Evolutionary conservation across 768 basidiomycete genomes (phyloP).

Genomic region (Mycena floridula): DNA sequence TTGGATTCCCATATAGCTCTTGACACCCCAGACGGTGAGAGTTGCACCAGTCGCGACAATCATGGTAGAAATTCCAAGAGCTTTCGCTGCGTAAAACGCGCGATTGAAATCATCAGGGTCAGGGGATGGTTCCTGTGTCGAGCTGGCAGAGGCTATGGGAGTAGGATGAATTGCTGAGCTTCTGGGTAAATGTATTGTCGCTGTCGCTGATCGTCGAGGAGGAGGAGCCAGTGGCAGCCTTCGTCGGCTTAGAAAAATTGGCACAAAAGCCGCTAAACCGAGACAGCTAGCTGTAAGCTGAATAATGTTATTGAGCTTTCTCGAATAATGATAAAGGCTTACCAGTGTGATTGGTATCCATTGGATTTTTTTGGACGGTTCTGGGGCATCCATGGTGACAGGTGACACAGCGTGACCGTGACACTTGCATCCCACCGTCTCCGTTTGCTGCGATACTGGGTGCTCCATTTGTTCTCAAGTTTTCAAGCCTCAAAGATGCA

Average conservation of each 20-base stretch:
- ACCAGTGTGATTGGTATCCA: no score
- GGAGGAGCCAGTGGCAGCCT: not conserved
- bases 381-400: no score
- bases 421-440: no score
- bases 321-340: no score
- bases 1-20: conserved; percentile 45
- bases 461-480: no score
- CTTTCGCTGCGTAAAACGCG: conserved; percentile 51
- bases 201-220: not conserved
- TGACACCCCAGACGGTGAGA: conserved; percentile 40
- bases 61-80: conserved; percentile 59
- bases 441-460: no score
- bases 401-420: no score
- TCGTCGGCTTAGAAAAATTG: not conserved
- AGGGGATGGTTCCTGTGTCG: not conserved
- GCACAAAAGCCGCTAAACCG: not conserved
- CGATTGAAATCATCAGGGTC: conserved; percentile 36
- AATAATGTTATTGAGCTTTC: no score
- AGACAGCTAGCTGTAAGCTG: not conserved
- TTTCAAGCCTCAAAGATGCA: no score
- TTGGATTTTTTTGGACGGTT: no score
- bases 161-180: not conserved
- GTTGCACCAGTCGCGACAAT: conserved; percentile 46
- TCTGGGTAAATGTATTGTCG: not conserved
- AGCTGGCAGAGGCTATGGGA: not conserved